A percentile compares a stretch with the other conserved stretches of the same genome.
phyloP scores from a whole-genome alignment of 139 green algal species.

The Chlorella sp. region DNA sequence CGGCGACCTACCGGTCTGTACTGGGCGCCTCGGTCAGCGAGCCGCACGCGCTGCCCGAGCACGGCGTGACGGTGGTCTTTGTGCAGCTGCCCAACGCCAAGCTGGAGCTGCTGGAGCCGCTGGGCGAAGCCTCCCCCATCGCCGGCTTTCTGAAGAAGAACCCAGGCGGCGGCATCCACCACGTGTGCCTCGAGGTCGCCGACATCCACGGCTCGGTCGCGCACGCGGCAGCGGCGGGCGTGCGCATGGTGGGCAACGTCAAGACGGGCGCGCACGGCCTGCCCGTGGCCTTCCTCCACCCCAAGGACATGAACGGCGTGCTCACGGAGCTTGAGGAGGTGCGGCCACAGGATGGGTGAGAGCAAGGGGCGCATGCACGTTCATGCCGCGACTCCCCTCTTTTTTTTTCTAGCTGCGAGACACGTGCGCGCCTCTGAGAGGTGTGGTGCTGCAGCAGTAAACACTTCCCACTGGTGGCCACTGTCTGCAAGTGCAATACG shows the following conservation, averaged over 20 bases:
- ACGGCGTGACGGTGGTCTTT: conserved; percentile 70
- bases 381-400: neutral
- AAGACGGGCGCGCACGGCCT: conserved; percentile 67
- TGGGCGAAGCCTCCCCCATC: conserved; percentile 58
- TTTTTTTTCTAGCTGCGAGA: no score
- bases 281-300: conserved; percentile 65
- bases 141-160: conserved; percentile 60
- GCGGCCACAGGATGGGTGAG: no score
- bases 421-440: no score
- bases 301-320: conserved; percentile 62
- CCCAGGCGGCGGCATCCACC: conserved; percentile 60
- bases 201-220: conserved; percentile 28
- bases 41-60: conserved; percentile 57
- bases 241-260: conserved; percentile 13
- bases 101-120: conserved; percentile 66
- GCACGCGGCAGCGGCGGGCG: no score
- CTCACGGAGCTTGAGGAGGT: conserved; percentile 70
- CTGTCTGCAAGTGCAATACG: no score
- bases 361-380: neutral
- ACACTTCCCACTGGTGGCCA: no score
- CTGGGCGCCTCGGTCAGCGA: conserved; percentile 58
- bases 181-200: conserved; percentile 67
- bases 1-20: conserved; percentile 47
- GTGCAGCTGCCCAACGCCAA: conserved; percentile 66
- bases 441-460: no score